A percentile compares a stretch with the other conserved stretches of the same genome.
These are phyloP conservation scores for Didymellaceae sp. DNA, from an alignment of 2,329 filamentous ascomycete species.

Conservation along the genomic window DNA sequence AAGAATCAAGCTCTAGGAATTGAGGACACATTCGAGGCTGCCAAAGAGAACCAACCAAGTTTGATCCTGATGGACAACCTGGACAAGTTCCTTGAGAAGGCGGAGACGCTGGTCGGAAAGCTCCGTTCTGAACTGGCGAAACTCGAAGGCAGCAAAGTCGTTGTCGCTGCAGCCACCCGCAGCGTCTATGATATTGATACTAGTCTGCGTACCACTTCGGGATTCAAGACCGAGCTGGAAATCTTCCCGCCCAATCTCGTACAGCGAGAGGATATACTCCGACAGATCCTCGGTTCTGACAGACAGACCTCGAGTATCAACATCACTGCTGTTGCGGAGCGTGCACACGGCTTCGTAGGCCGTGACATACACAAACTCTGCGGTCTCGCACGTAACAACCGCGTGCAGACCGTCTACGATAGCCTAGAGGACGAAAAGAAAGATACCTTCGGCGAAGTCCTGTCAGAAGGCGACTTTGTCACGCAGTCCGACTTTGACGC, in stretches of 20 bases:
- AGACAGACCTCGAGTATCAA: conserved; percentile 59
- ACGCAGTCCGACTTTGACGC: conserved; percentile 63
- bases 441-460: conserved; percentile 22
- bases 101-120: conserved; percentile 33
- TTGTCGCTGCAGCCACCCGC: conserved; percentile 78
- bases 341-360: conserved; percentile 87
- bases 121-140: conserved; percentile 54
- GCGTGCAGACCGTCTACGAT: conserved; percentile 26
- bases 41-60: conserved; percentile 72
- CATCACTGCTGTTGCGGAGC: conserved; percentile 66
- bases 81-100: conserved; percentile 62
- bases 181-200: conserved; percentile 75
- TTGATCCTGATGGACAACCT: conserved; percentile 81
- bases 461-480: conserved; percentile 30
- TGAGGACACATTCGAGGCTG: conserved; percentile 72
- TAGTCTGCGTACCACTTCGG: conserved; percentile 68
- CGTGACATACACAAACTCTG: conserved; percentile 75
- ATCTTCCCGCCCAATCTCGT: conserved; percentile 77
- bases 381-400: conserved; percentile 57
- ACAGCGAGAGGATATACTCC: conserved; percentile 76
- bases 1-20: conserved; percentile 62
- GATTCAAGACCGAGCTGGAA: conserved; percentile 72
- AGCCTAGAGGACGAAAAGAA: conserved; percentile 33
- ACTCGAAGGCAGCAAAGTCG: conserved; percentile 63
- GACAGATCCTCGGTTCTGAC: conserved; percentile 51